Evolutionary conservation across 495 filamentous ascomycete species (phyloP).

Genomic region (Lophiotrema nucula): DNA sequence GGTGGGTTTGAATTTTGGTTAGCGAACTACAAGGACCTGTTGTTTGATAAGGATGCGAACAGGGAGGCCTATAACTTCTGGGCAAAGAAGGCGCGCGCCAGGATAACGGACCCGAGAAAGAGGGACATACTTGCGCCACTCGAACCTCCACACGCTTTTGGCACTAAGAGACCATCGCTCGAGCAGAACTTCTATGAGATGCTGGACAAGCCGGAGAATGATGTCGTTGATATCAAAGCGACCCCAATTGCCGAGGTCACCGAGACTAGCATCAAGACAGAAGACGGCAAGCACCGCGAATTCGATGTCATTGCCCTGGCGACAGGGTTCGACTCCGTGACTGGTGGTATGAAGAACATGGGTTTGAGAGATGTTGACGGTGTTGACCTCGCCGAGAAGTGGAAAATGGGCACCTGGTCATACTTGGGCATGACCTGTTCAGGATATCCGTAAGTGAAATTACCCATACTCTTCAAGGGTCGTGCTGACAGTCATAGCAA

Average conservation of each 20-base stretch:
- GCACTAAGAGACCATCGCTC: slow-evolving; percentile 50
- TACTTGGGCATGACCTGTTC: slow-evolving; percentile 51
- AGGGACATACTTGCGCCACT: slow-evolving; percentile 52
- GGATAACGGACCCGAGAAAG: slow-evolving; percentile 49
- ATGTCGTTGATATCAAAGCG: slow-evolving; percentile 49
- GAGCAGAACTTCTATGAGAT: slow-evolving; percentile 56
- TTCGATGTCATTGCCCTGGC: slow-evolving; percentile 55
- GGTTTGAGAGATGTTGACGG: slow-evolving; percentile 49
- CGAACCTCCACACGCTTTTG: slow-evolving; percentile 49
- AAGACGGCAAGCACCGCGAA: slow-evolving; percentile 46
- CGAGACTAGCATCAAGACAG: slow-evolving; percentile 45
- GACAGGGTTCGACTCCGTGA: slow-evolving; percentile 57
- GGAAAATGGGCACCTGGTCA: slow-evolving; percentile 47
- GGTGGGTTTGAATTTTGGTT: slow-evolving; percentile 57
- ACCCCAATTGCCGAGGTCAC: slow-evolving; percentile 46
- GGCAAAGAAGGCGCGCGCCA: slow-evolving; percentile 44
- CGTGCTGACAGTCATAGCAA: slow-evolving; percentile 37
- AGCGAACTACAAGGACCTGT: slow-evolving; percentile 51
- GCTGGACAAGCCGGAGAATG: slow-evolving; percentile 50
- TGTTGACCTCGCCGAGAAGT: slow-evolving; percentile 47
- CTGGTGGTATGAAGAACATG: slow-evolving; percentile 52
- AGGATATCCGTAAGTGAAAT: slow-evolving; percentile 44
- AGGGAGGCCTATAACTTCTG: slow-evolving; percentile 47
- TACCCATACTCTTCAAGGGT: background rate
- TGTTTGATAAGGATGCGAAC: slow-evolving; percentile 51